Evolutionary conservation across 768 basidiomycete genomes (phyloP).

Genomic region (Mycena sanguinolenta): DNA sequence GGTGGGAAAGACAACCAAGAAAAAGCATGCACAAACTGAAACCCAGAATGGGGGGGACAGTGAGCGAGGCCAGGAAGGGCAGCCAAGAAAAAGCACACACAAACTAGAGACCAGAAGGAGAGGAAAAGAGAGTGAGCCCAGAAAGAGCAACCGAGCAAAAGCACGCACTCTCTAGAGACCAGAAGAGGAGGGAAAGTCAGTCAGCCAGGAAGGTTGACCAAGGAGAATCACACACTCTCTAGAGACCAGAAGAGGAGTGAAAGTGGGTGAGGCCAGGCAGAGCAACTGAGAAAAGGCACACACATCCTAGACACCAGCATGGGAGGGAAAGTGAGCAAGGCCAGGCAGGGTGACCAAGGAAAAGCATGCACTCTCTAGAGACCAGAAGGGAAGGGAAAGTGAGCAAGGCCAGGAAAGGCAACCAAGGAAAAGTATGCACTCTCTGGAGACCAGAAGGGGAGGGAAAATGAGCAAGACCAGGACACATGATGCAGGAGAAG

Average conservation of each 20-base stretch:
- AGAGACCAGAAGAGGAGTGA: neutral
- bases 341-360: neutral
- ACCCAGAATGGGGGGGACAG: neutral
- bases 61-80: neutral
- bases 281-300: neutral
- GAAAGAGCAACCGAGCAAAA: neutral
- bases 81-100: neutral
- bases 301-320: neutral
- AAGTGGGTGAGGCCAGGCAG: neutral
- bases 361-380: too few species aligned
- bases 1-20: neutral
- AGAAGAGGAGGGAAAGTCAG: too few species aligned
- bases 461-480: too few species aligned
- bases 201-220: too few species aligned
- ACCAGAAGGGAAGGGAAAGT: too few species aligned
- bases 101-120: neutral
- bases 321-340: neutral
- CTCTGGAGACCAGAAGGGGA: too few species aligned
- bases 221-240: too few species aligned
- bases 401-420: too few species aligned
- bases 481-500: too few species aligned
- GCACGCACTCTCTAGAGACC: too few species aligned
- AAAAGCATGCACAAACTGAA: neutral
- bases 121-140: neutral
- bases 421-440: too few species aligned